phyloP scores from a whole-genome alignment of 2,329 filamentous ascomycete species.

The Calonectria pseudoturangicola region DNA sequence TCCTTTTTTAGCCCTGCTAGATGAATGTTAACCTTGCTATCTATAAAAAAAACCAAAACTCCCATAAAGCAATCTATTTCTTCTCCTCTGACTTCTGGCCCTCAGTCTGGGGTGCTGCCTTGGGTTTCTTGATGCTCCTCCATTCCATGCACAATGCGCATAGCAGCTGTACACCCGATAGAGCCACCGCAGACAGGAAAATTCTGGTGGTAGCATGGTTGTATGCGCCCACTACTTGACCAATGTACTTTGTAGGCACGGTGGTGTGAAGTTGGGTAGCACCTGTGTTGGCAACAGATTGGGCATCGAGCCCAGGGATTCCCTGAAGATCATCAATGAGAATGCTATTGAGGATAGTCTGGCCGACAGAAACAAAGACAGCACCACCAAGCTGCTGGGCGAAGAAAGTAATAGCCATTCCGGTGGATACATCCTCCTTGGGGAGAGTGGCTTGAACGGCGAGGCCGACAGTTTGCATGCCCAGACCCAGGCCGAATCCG shows the following conservation, averaged over 20 bases:
- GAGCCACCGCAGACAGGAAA: slow-evolving; percentile 77
- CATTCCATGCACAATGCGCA: slow-evolving; percentile 78
- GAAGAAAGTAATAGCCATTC: slow-evolving; percentile 75
- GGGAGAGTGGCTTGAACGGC: slow-evolving; percentile 74
- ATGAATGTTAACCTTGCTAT: background rate
- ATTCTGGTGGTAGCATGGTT: slow-evolving; percentile 77
- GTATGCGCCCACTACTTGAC: slow-evolving; percentile 77
- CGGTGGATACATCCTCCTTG: slow-evolving; percentile 71
- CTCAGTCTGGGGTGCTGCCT: slow-evolving; percentile 33
- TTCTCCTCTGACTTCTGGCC: slow-evolving; percentile 41
- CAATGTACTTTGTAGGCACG: slow-evolving; percentile 70
- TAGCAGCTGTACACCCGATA: slow-evolving; percentile 73
- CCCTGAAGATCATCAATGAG: slow-evolving; percentile 62
- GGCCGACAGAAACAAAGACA: slow-evolving; percentile 74
- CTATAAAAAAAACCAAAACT: background rate
- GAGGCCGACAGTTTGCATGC: slow-evolving; percentile 75
- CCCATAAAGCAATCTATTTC: background rate
- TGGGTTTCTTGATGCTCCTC: slow-evolving; percentile 78
- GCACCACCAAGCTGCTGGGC: slow-evolving; percentile 76
- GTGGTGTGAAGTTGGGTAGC: slow-evolving; percentile 76
- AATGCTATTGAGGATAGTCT: slow-evolving; percentile 70
- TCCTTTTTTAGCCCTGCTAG: background rate
- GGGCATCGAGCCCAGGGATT: slow-evolving; percentile 66
- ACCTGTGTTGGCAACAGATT: slow-evolving; percentile 67
- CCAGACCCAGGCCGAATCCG: slow-evolving; percentile 75